These are phyloP conservation scores for Ramularia collo-cygni DNA, from an alignment of 2,329 filamentous ascomycete genomes.

Conservation along the genomic window DNA sequence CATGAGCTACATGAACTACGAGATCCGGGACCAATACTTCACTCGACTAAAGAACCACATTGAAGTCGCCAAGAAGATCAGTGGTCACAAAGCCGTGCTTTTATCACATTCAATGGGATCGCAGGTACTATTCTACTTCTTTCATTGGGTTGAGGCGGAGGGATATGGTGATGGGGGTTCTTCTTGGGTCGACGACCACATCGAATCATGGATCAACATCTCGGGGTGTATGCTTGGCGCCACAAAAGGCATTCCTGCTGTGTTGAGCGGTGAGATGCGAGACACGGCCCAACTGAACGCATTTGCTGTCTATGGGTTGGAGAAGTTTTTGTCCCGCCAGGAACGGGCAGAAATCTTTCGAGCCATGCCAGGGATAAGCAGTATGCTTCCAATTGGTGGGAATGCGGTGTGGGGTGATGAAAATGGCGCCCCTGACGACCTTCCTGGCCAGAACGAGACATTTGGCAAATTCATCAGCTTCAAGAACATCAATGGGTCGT, in stretches of 20 bases:
- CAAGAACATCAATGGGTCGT: conserved; percentile 57
- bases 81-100: conserved; percentile 72
- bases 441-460: conserved; percentile 61
- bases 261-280: conserved; percentile 95
- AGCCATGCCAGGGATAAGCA: conserved; percentile 92
- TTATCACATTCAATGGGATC: conserved; percentile 97
- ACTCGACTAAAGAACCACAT: conserved; percentile 84
- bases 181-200: conserved; percentile 80
- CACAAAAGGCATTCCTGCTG: conserved; percentile 79
- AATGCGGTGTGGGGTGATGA: conserved; percentile 90
- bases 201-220: conserved; percentile 97
- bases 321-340: conserved; percentile 86
- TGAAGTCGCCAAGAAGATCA: conserved; percentile 69
- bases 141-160: conserved; percentile 73
- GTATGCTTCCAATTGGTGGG: conserved; percentile 92
- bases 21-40: conserved; percentile 89
- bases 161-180: conserved; percentile 73
- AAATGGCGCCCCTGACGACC: conserved; percentile 82
- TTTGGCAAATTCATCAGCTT: conserved; percentile 85
- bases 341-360: conserved; percentile 92
- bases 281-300: conserved; percentile 95
- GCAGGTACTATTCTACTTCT: conserved; percentile 82
- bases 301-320: conserved; percentile 92
- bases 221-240: conserved; percentile 97
- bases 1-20: conserved; percentile 80